phyloP scores from a whole-genome alignment of 2,329 filamentous ascomycete genomes.

The Diaporthe capsici region DNA sequence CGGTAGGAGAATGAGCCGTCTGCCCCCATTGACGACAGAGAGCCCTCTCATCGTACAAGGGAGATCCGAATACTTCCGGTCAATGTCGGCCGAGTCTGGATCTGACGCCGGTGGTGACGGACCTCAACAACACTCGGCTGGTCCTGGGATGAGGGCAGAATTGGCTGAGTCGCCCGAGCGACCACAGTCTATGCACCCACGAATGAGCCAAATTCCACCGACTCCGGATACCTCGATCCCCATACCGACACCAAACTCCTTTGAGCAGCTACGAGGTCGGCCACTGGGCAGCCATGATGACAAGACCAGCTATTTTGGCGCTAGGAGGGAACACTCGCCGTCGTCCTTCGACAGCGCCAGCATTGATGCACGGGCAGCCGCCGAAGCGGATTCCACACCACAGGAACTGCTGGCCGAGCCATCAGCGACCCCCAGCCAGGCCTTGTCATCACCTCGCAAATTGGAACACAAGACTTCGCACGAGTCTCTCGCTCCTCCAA shows the following conservation, averaged over 20 bases:
- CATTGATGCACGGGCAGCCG: conserved; percentile 39
- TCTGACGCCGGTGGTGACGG: conserved; percentile 60
- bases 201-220: conserved; percentile 75
- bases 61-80: conserved; percentile 86
- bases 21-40: conserved; percentile 86
- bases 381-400: conserved; percentile 43
- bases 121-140: conserved; percentile 53
- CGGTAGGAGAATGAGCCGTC: conserved; percentile 85
- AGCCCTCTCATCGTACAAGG: conserved; percentile 83
- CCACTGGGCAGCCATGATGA: conserved; percentile 56
- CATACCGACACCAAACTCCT: conserved; percentile 56
- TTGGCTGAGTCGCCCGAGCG: conserved; percentile 71
- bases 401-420: conserved; percentile 53
- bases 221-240: conserved; percentile 65
- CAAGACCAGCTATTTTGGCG: conserved; percentile 63
- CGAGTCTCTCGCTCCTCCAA: conserved; percentile 55
- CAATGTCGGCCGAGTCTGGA: conserved; percentile 74
- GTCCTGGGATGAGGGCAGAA: conserved; percentile 67
- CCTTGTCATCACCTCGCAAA: conserved; percentile 61
- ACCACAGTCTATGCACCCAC: conserved; percentile 81
- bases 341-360: conserved; percentile 60
- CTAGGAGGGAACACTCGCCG: conserved; percentile 71
- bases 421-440: conserved; percentile 52
- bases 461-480: conserved; percentile 59
- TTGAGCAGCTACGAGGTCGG: conserved; percentile 58